Conservation (phyloP, 129 eudicot species). For the Pulicaria dysenterica region DNA sequence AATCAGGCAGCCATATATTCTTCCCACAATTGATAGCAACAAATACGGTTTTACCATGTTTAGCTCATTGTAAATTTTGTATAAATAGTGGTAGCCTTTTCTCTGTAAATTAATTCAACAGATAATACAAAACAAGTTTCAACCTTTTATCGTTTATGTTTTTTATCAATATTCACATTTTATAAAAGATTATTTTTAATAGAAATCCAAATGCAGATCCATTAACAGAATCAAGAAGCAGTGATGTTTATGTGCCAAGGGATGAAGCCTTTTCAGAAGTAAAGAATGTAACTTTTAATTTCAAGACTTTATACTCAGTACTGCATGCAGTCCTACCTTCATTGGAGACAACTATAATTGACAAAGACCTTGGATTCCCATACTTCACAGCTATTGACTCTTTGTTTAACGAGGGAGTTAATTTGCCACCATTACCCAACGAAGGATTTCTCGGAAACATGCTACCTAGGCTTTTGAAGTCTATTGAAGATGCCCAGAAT, state of each 20-base stretch:
- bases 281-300: constrained; percentile 42
- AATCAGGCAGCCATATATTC: no score
- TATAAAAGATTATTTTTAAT: not conserved
- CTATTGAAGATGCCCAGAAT: constrained; percentile 34
- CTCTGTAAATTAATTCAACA: no score
- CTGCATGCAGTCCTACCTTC: constrained; percentile 58
- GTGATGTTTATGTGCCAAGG: constrained; percentile 60
- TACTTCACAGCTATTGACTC: constrained; percentile 66
- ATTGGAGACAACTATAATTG: constrained; percentile 35
- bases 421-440: constrained; percentile 26
- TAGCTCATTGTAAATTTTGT: no score
- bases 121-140: no score
- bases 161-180: no score
- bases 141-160: no score
- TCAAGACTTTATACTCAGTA: constrained; percentile 50
- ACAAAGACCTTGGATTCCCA: constrained; percentile 53
- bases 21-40: no score
- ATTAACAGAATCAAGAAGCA: constrained; percentile 50
- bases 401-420: constrained; percentile 54
- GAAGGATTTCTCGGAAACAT: constrained; percentile 28
- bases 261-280: constrained; percentile 75
- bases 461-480: constrained; percentile 52
- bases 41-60: no score
- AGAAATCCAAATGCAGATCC: constrained; percentile 48
- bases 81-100: no score